These are phyloP conservation scores for Apiospora aurea DNA, from an alignment of 2,329 filamentous ascomycete genomes.

Conservation along the genomic window DNA sequence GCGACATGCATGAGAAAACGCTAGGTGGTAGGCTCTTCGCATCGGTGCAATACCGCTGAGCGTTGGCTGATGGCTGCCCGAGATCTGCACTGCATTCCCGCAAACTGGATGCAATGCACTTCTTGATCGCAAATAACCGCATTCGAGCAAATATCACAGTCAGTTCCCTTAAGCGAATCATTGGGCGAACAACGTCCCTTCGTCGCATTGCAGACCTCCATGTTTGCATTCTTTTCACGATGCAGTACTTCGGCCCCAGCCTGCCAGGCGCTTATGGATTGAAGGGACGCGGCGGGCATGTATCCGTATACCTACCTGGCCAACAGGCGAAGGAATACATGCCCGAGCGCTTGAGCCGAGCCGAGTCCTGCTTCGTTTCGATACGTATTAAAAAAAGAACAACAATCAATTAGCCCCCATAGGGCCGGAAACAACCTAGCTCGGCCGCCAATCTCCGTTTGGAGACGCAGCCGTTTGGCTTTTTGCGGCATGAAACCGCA, in stretches of 20 bases:
- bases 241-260: background rate
- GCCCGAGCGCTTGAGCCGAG: background rate
- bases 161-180: background rate
- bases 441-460: constrained; percentile 2
- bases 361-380: background rate
- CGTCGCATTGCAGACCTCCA: background rate
- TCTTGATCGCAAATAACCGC: background rate
- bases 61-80: background rate
- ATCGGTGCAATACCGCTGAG: background rate
- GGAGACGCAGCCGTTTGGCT: constrained; percentile 9
- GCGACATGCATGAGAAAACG: constrained; percentile 1
- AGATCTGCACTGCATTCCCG: constrained; percentile 9
- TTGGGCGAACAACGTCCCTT: background rate
- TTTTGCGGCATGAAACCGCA: constrained; percentile 15
- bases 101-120: background rate
- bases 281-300: background rate
- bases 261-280: background rate
- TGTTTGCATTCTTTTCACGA: background rate
- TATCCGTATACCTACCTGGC: background rate
- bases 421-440: constrained; percentile 9
- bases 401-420: background rate
- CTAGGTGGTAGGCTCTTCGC: background rate
- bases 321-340: background rate
- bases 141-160: background rate
- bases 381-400: background rate